Base-by-base conservation (phyloP, 768 basidiomycete species). In the Coprinopsis sp. region DNA sequence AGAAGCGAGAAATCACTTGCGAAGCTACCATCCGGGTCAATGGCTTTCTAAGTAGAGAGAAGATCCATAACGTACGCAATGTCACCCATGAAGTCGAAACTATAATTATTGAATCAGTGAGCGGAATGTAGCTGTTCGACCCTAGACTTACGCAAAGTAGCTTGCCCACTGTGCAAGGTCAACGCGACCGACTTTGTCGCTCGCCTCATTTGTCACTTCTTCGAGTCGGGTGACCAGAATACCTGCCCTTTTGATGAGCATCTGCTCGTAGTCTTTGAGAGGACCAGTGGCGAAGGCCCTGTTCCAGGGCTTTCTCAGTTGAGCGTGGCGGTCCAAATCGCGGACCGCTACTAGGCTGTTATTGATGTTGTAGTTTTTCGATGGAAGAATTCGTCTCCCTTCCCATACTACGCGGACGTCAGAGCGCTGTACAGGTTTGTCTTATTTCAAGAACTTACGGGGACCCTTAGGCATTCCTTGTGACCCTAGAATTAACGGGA, bases 401-500 rank as follows among this genome's bases (percentile, higher is more conserved):
- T 74, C 72, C 71, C 72, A 74, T 47, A 66, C 73, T 74, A 46
- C 3, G 19, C 8, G 13, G n/a, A n/a, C 1, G 21, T 48, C 23
- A 29, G n/a, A 18, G 19, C 14, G 19, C n/a, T n/a, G 33, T 18
- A 18, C 13, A 44, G 29, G 18, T 6, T 16, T 28, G 30, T 13
- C 23, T 13, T 16, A 3, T 19, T 18, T 16, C 16, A 4, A 30
- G 14, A 56, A 61, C 69, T 47, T 52, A 78, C 78, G 69, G 22
- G 74, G 71, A 33, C 77, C 78, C 58, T 78, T 80, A 0, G 76
- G 69, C 31, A 78, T 66, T 18, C 77, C 79, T 27, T 64, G 59
- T n/a, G 58, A 48, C 2, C 78, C 78, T 56, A 78, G 63, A 38
- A 78, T 56, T 11, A 69, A 64, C 1, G 58, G 58, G 24, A 78